A percentile compares a stretch with the other conserved stretches of the same genome.
phyloP scores from a whole-genome alignment of 257 asterid genomes.

The Fraxinus cuspidata region DNA sequence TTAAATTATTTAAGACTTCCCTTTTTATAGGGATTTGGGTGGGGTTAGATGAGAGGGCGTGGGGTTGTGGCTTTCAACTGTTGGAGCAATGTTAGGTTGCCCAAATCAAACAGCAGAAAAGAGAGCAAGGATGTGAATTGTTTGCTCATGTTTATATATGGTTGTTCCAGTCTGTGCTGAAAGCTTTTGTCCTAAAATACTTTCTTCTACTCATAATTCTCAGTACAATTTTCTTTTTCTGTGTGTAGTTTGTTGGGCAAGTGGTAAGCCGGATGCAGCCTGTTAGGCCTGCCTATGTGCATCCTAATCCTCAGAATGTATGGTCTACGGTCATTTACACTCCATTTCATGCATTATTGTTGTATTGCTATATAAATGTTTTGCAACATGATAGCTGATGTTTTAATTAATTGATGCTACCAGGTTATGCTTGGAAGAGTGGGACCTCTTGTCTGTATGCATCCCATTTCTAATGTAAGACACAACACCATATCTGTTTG shows the following conservation, averaged over 20 bases:
- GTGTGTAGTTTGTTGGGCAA: slow-evolving; percentile 59
- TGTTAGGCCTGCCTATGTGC: slow-evolving; percentile 48
- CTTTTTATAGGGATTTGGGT: slow-evolving; percentile 24
- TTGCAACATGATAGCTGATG: slow-evolving; percentile 19
- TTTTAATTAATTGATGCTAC: slow-evolving; percentile 27
- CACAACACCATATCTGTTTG: neutral
- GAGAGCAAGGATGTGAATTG: neutral
- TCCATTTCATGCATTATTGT: neutral
- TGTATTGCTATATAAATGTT: slow-evolving; percentile 9
- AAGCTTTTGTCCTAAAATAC: neutral
- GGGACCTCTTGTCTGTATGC: slow-evolving; percentile 45
- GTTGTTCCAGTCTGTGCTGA: slow-evolving; percentile 1
- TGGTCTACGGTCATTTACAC: slow-evolving; percentile 13
- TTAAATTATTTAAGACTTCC: neutral
- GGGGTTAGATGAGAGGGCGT: neutral
- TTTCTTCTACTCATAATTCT: neutral
- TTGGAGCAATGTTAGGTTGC: neutral
- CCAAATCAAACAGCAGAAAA: neutral
- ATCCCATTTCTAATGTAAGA: slow-evolving; percentile 73
- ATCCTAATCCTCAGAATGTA: slow-evolving; percentile 74
- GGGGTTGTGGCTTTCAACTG: neutral
- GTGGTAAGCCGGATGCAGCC: slow-evolving; percentile 59
- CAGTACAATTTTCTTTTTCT: slow-evolving; percentile 15
- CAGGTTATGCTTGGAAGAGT: slow-evolving; percentile 71
- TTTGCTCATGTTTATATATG: neutral